Conservation (phyloP, 1,284 basidiomycete genomes). For the Cerrena zonata region DNA sequence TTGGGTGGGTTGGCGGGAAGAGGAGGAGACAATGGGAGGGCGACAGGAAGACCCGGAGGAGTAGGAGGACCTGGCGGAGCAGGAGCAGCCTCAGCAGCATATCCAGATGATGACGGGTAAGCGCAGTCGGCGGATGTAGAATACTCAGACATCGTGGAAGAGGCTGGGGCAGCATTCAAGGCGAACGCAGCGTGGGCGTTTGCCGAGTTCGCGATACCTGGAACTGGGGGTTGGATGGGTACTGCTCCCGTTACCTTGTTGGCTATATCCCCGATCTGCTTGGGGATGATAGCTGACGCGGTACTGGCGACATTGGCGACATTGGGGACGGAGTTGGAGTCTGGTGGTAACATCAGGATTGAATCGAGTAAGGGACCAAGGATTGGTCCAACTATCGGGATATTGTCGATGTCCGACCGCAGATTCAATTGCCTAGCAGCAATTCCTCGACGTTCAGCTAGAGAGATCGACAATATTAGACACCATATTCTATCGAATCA, state of each 20-base stretch:
- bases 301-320: too few relatives aligned
- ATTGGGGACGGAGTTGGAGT: not conserved
- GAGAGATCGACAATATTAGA: not conserved
- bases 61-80: not conserved
- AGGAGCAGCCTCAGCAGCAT: not conserved
- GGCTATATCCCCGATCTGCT: conserved; percentile 4
- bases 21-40: conserved; percentile 16
- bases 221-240: not conserved
- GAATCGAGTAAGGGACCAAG: too few relatives aligned
- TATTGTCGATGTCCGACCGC: not conserved
- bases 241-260: conserved; percentile 5
- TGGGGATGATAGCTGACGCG: not conserved
- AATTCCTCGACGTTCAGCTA: not conserved
- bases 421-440: not conserved
- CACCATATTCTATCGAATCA: not conserved
- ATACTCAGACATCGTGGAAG: not conserved
- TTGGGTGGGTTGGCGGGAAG: conserved; percentile 21
- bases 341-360: too few relatives aligned
- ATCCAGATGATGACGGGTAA: not conserved
- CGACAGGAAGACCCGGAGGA: not conserved
- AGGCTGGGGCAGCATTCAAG: not conserved
- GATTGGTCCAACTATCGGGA: not conserved
- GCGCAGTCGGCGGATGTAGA: not conserved
- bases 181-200: not conserved
- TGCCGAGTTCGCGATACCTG: not conserved